Conservation (phyloP, 2,329 filamentous ascomycete genomes). For the Dothideomycetes sp. region DNA sequence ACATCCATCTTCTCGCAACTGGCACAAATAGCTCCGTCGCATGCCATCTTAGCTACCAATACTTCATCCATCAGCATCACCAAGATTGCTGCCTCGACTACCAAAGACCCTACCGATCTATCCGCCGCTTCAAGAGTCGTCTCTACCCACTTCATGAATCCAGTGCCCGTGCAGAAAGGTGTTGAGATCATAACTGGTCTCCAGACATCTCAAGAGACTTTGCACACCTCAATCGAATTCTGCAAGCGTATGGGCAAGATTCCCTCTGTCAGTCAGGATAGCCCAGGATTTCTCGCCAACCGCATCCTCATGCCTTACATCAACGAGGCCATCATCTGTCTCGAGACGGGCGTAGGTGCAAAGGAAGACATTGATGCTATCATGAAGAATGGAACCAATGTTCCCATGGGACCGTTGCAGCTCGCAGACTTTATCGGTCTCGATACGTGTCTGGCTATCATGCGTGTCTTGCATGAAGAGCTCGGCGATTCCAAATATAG, state of each 20-base stretch:
- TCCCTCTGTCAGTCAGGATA: conserved; percentile 75
- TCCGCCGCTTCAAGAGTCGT: conserved; percentile 79
- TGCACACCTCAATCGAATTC: conserved; percentile 75
- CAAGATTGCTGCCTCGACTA: conserved; percentile 74
- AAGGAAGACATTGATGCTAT: conserved; percentile 92
- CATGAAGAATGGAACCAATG: conserved; percentile 99
- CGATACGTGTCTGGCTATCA: conserved; percentile 92
- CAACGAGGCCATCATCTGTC: conserved; percentile 92
- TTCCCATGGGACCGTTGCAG: conserved; percentile 92
- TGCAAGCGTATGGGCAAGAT: conserved; percentile 92
- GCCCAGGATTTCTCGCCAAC: conserved; percentile 91
- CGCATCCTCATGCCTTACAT: conserved; percentile 98
- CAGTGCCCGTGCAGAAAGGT: conserved; percentile 90
- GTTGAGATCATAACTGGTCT: conserved; percentile 95
- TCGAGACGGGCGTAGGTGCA: conserved; percentile 83
- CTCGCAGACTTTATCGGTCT: conserved; percentile 95
- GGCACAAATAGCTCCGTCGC: conserved; percentile 68
- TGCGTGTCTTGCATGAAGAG: conserved; percentile 87
- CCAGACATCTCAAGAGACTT: conserved; percentile 75
- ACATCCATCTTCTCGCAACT: conserved; percentile 76
- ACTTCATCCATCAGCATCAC: conserved; percentile 99
- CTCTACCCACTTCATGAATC: conserved; percentile 99
- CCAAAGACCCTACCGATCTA: conserved; percentile 71
- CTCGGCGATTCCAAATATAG: conserved; percentile 95
- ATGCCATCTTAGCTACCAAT: conserved; percentile 91